phyloP scores from a whole-genome alignment of 176 grass and related monocot species.

The Oropetium thomaeum region DNA sequence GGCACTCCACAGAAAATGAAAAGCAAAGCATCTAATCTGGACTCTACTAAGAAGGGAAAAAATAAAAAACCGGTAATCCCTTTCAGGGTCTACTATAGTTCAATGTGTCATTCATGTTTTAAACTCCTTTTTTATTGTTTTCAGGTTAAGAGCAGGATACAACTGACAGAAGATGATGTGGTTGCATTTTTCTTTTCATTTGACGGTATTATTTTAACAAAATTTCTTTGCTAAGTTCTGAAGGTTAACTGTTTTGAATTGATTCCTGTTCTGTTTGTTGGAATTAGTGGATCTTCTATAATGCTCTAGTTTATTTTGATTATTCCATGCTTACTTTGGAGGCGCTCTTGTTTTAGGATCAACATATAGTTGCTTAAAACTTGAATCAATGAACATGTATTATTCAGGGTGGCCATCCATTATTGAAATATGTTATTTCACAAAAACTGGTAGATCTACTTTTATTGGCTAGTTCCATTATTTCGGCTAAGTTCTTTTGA shows the following conservation, averaged over 20 bases:
- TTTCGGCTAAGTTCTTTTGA: neutral
- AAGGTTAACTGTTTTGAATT: neutral
- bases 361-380: neutral
- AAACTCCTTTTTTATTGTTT: slow-evolving; percentile 9
- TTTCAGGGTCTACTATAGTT: slow-evolving; percentile 9
- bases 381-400: neutral
- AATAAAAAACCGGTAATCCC: slow-evolving; percentile 53
- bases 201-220: slow-evolving; percentile 52
- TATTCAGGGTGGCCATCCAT: neutral
- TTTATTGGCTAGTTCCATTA: neutral
- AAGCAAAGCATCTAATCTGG: slow-evolving; percentile 11
- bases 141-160: slow-evolving; percentile 76
- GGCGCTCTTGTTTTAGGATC: neutral
- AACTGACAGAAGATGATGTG: slow-evolving; percentile 89
- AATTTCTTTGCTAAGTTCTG: neutral
- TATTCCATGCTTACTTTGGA: neutral
- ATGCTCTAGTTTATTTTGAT: neutral
- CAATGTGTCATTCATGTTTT: slow-evolving; percentile 8
- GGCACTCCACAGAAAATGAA: slow-evolving; percentile 31
- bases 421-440: neutral
- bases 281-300: neutral
- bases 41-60: slow-evolving; percentile 42
- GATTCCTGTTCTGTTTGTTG: no score
- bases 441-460: neutral
- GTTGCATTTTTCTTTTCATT: slow-evolving; percentile 87